Evolutionary conservation across 495 filamentous ascomycete species (phyloP), one percentile per base, ranked within the genome.

Genomic region (Aspergillus homomorphus): DNA sequence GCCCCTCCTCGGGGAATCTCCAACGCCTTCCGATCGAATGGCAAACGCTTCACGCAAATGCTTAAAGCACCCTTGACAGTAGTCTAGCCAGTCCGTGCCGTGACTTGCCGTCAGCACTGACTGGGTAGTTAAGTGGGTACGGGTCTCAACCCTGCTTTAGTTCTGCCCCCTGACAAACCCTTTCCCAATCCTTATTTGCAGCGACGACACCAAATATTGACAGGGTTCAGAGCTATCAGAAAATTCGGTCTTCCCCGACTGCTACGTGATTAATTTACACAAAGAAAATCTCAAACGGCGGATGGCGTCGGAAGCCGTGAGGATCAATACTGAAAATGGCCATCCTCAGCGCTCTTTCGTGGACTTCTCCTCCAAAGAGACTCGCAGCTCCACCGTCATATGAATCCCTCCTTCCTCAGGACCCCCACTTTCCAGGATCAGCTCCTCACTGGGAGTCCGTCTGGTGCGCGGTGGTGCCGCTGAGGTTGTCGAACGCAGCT

Each of bases 331-430:
- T 45, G 2, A 20, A 16, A 16, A 45, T 14, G 44, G n/a, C 18
- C n/a, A 20, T 10, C 7, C 10, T 21, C 45, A 48, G 45, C 20
- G 19, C n/a, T 48, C 45, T 21, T 42, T 54, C 5, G 51, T 57
- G 42, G 62, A 10, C 42, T 22, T 49, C 33, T 58, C 52, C 19
- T 78, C 77, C 20, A 73, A 63, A 0, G 65, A 69, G 1, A 78
- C 76, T 15, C 67, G 70, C 49, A 78, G 77, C 50, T 77, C 77
- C n/a, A 78, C 70, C 2, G 74, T 77, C 72, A 76, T 76, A 45
- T 78, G 66, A 48, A 80, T 80, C 3, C 69, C 64, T 6, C 69
- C 66, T 41, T 71, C 68, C 46, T 67, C 26, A 9, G 9, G 26
- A 3, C 26, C 66, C 14, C 57, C 53, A 50, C 61, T 66, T 0